These are phyloP conservation scores for Betula pendula DNA, from an alignment of 306 rosid genomes.

Conservation along the genomic window DNA sequence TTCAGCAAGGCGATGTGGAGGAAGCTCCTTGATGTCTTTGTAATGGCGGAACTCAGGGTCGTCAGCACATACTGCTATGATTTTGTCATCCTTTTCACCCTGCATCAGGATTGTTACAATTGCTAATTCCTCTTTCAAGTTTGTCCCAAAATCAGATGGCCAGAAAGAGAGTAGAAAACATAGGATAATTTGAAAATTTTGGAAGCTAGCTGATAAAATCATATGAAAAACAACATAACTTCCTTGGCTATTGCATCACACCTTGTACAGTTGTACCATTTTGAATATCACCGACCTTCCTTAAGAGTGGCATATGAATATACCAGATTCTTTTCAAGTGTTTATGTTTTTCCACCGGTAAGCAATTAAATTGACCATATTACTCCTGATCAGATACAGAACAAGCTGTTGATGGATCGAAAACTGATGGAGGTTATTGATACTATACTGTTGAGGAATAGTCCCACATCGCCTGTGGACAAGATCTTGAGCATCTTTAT, in stretches of 20 bases:
- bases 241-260: neutral
- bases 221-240: neutral
- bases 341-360: neutral
- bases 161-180: neutral
- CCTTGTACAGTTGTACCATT: neutral
- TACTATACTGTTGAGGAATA: no score
- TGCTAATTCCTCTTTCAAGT: neutral
- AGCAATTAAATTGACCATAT: neutral
- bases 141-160: neutral
- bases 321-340: neutral
- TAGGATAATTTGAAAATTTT: neutral
- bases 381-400: neutral
- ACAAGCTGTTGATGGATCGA: neutral
- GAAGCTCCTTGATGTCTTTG: conserved; percentile 78
- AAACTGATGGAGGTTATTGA: neutral
- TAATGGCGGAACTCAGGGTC: conserved; percentile 93
- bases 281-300: neutral
- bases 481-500: no score
- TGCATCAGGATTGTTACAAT: conserved; percentile 35
- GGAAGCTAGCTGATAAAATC: neutral
- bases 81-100: conserved; percentile 99
- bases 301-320: neutral
- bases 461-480: no score
- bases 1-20: conserved; percentile 97
- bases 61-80: conserved; percentile 97